Evolutionary conservation across 2,329 filamentous ascomycete genomes (phyloP).

Genomic region (Fusarium sp.): DNA sequence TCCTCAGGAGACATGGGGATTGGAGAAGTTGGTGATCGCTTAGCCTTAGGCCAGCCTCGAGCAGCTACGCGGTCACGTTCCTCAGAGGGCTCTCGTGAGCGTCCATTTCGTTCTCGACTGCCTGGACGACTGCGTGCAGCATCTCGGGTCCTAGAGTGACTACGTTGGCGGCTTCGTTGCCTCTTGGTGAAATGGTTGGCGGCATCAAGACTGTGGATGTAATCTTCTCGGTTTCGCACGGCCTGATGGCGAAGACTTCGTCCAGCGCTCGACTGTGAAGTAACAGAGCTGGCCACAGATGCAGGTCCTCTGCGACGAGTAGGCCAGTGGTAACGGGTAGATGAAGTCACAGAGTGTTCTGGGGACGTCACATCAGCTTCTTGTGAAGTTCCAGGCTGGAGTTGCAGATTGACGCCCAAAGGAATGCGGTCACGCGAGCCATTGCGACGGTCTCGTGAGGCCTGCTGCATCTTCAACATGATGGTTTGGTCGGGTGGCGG

Average conservation of each 20-base stretch:
- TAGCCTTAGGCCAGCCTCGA: constrained; percentile 79
- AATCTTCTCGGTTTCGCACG: constrained; percentile 80
- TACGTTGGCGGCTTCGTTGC: constrained; percentile 69
- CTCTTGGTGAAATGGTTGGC: constrained; percentile 75
- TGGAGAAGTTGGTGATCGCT: constrained; percentile 91
- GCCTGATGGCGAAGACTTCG: constrained; percentile 65
- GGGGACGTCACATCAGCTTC: constrained; percentile 70
- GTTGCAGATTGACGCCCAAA: constrained; percentile 75
- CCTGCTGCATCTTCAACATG: constrained; percentile 73
- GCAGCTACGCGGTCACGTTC: constrained; percentile 78
- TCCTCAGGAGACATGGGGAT: constrained; percentile 96
- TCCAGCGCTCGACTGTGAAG: constrained; percentile 68
- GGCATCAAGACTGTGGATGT: constrained; percentile 88
- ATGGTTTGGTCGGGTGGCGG: constrained; percentile 75
- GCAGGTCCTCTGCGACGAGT: constrained; percentile 67
- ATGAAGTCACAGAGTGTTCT: constrained; percentile 69
- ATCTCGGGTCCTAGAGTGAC: constrained; percentile 62
- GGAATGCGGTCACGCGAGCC: constrained; percentile 86
- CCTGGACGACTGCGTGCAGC: constrained; percentile 63
- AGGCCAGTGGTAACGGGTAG: constrained; percentile 70
- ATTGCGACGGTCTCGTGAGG: constrained; percentile 72
- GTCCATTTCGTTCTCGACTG: constrained; percentile 66
- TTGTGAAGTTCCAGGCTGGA: constrained; percentile 70
- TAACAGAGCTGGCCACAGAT: constrained; percentile 71
- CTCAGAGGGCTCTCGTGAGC: constrained; percentile 75